phyloP scores from a whole-genome alignment of 495 filamentous ascomycete genomes.

The Mytilinidion resinicola region DNA sequence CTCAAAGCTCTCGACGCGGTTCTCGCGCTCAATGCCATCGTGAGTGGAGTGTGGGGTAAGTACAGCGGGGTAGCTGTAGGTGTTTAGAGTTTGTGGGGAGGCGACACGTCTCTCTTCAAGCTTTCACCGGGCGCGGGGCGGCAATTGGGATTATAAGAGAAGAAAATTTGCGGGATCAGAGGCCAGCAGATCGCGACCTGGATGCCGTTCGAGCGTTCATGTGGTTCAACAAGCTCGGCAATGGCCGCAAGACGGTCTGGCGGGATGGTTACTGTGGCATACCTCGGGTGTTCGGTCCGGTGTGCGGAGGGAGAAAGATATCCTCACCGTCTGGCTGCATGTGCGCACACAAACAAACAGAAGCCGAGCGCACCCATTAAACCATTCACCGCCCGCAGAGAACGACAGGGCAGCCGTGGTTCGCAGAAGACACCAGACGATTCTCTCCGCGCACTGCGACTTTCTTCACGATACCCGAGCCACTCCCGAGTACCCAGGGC shows the following conservation, averaged over 20 bases:
- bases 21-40: conserved; percentile 48
- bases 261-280: neutral
- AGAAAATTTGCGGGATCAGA: conserved; percentile 6
- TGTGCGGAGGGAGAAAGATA: neutral
- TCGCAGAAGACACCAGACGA: too few relatives aligned
- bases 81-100: neutral
- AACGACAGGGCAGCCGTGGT: too few relatives aligned
- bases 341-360: too few relatives aligned
- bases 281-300: neutral
- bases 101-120: neutral
- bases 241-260: conserved; percentile 8
- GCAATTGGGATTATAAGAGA: conserved; percentile 14
- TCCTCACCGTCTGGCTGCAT: neutral
- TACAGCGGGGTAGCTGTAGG: conserved; percentile 8
- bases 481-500: too few relatives aligned
- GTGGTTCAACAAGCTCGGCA: conserved; percentile 21
- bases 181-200: neutral
- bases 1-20: conserved; percentile 44
- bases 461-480: too few relatives aligned
- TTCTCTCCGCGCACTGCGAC: too few relatives aligned
- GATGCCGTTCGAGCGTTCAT: too few relatives aligned
- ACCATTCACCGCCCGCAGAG: too few relatives aligned
- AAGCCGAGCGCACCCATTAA: too few relatives aligned
- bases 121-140: neutral
- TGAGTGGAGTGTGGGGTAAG: conserved; percentile 22